phyloP scores from a whole-genome alignment of 2,329 filamentous ascomycete species.

The Ceratocystis colombiana region DNA sequence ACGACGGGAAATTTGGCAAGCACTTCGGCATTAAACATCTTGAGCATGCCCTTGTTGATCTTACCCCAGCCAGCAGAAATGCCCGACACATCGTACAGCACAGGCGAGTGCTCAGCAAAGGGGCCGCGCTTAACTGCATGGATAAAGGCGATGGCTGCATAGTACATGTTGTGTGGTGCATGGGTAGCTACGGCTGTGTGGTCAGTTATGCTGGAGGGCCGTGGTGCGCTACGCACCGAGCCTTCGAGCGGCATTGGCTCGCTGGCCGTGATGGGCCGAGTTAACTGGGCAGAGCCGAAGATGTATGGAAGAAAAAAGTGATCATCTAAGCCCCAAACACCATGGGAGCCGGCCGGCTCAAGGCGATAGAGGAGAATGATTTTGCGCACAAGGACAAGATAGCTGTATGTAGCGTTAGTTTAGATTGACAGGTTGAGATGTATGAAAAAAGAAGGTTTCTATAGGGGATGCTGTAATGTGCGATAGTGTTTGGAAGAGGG shows the following conservation, averaged over 20 bases:
- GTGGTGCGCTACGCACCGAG: conserved; percentile 60
- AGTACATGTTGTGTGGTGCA: conserved; percentile 71
- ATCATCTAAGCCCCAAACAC: conserved; percentile 97
- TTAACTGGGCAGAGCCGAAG: conserved; percentile 84
- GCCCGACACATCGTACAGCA: conserved; percentile 87
- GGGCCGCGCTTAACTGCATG: conserved; percentile 93
- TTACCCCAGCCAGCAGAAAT: conserved; percentile 93
- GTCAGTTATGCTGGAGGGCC: conserved; percentile 60
- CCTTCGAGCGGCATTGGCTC: conserved; percentile 66
- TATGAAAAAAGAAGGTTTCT: background rate
- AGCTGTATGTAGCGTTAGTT: conserved; percentile 40
- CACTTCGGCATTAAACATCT: conserved; percentile 98
- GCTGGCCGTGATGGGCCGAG: conserved; percentile 53
- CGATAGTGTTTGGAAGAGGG: background rate
- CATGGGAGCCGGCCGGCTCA: conserved; percentile 90
- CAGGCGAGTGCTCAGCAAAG: conserved; percentile 95
- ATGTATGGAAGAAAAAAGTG: conserved; percentile 92
- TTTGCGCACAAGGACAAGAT: conserved; percentile 66
- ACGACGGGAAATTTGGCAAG: conserved; percentile 94
- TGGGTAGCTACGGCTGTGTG: conserved; percentile 53
- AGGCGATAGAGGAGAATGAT: conserved; percentile 86
- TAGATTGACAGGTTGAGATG: background rate
- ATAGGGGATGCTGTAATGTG: background rate
- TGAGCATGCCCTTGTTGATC: conserved; percentile 95
- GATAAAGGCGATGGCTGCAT: conserved; percentile 91